Evolutionary conservation across 108 stramenopile species (phyloP).

Genomic region (Pseudonitzschia multiseries): DNA sequence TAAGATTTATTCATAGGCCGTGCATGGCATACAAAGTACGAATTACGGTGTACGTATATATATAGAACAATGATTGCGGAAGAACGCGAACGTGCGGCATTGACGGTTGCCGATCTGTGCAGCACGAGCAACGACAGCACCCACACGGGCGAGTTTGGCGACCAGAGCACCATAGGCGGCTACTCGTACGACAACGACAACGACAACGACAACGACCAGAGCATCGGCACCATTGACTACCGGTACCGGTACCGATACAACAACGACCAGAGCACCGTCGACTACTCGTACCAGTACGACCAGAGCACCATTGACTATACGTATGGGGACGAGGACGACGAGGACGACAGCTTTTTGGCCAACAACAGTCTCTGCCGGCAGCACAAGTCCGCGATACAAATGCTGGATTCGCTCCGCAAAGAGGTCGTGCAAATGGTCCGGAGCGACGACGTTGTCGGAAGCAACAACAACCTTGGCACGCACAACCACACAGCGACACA

Average conservation of each 20-base stretch:
- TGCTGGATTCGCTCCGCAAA: constrained; percentile 9
- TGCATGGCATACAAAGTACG: too few relatives aligned
- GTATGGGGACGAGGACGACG: too few relatives aligned
- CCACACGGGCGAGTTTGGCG: background rate
- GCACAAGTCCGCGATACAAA: background rate
- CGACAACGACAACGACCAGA: background rate
- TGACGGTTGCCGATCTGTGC: constrained; percentile 15
- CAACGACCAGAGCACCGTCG: background rate
- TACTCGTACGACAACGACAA: background rate
- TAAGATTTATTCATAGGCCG: too few relatives aligned
- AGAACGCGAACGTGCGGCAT: background rate
- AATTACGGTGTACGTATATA: too few relatives aligned
- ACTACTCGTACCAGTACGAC: too few relatives aligned
- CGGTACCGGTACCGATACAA: too few relatives aligned
- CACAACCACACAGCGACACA: too few relatives aligned
- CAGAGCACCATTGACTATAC: too few relatives aligned
- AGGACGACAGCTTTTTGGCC: constrained; percentile 13
- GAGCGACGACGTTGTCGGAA: background rate
- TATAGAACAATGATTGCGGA: background rate
- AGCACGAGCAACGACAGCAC: background rate
- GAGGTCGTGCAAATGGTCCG: constrained; percentile 12
- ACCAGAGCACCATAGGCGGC: background rate
- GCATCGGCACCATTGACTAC: background rate
- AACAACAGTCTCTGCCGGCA: constrained; percentile 8
- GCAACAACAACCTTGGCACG: too few relatives aligned